Percentiles rank a stretch among this genome's conserved stretches.
Evolutionary conservation across 495 filamentous ascomycete genomes (phyloP).

Genomic region (Neurospora terricola): DNA sequence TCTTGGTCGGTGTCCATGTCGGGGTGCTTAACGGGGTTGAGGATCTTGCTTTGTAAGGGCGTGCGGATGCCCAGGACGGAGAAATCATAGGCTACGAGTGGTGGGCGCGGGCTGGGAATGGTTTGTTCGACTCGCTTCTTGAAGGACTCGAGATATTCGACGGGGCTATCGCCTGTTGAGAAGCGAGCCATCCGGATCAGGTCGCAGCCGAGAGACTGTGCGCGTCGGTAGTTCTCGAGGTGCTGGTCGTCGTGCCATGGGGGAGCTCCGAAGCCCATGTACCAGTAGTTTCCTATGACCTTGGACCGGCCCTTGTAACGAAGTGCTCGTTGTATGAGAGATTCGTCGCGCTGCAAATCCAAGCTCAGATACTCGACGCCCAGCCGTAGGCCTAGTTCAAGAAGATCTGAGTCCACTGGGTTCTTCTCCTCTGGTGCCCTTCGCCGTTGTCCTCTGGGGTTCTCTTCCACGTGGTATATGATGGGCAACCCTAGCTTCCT

Average conservation of each 20-base stretch:
- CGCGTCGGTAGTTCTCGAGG: constrained; percentile 44
- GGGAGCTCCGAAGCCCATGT: constrained; percentile 37
- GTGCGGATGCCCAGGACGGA: constrained; percentile 58
- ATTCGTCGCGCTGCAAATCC: constrained; percentile 49
- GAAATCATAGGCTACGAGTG: constrained; percentile 63
- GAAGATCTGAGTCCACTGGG: constrained; percentile 47
- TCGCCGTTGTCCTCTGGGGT: constrained; percentile 35
- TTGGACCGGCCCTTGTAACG: constrained; percentile 54
- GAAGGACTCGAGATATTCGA: constrained; percentile 48
- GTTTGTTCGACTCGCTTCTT: constrained; percentile 32
- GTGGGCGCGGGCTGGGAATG: constrained; percentile 44
- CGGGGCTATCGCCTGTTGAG: constrained; percentile 48
- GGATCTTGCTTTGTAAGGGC: constrained; percentile 55
- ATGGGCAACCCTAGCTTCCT: constrained; percentile 58
- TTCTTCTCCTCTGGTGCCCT: constrained; percentile 27
- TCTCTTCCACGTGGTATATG: constrained; percentile 55
- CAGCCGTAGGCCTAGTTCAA: constrained; percentile 60
- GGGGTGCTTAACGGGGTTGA: constrained; percentile 61
- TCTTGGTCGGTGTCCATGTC: constrained; percentile 44
- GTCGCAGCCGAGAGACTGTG: constrained; percentile 56
- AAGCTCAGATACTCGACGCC: constrained; percentile 65
- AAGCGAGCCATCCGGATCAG: constrained; percentile 58
- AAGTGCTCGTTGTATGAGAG: constrained; percentile 43
- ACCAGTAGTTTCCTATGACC: constrained; percentile 58
- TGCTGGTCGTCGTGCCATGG: constrained; percentile 56